A percentile compares a stretch with the other conserved stretches of the same genome.
phyloP scores from a whole-genome alignment of 768 basidiomycete genomes.

The Pisolithus tinctorius region DNA sequence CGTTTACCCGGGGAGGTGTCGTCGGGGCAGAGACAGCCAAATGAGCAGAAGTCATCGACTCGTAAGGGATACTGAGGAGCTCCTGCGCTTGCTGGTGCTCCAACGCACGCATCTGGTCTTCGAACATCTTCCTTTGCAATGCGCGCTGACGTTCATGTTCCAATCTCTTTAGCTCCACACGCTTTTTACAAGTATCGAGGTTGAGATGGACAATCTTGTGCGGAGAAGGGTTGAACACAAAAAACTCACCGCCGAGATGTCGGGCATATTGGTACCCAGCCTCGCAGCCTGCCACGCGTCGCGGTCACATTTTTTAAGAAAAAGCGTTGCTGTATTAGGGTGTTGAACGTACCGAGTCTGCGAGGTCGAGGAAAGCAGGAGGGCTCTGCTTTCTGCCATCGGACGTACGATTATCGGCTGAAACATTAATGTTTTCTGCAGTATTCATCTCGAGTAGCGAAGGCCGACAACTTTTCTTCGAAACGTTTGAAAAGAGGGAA shows the following conservation, averaged over 20 bases:
- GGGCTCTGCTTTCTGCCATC: constrained; percentile 82
- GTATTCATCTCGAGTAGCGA: constrained; percentile 58
- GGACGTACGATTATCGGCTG: constrained; percentile 64
- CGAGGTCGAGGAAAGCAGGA: constrained; percentile 88
- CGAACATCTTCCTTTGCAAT: constrained; percentile 84
- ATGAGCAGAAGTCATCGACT: constrained; percentile 50
- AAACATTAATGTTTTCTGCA: constrained; percentile 63
- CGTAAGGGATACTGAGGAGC: constrained; percentile 68
- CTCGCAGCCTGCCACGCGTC: constrained; percentile 56
- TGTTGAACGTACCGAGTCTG: constrained; percentile 69
- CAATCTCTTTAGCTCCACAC: constrained; percentile 84
- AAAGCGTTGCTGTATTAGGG: constrained; percentile 5
- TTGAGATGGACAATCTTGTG: background rate
- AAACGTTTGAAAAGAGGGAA: constrained; percentile 47
- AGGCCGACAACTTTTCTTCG: constrained; percentile 43
- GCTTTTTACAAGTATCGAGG: constrained; percentile 35
- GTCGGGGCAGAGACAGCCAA: constrained; percentile 86
- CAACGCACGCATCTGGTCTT: constrained; percentile 92
- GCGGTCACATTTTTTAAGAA: constrained; percentile 3
- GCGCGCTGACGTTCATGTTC: constrained; percentile 82
- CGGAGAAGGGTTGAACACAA: background rate
- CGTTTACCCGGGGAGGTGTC: constrained; percentile 75
- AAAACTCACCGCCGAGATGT: constrained; percentile 71
- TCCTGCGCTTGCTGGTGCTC: constrained; percentile 90
- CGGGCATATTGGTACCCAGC: constrained; percentile 80